phyloP scores from a whole-genome alignment of 73 alveolate species.

The Symbiodinium pilosum region DNA sequence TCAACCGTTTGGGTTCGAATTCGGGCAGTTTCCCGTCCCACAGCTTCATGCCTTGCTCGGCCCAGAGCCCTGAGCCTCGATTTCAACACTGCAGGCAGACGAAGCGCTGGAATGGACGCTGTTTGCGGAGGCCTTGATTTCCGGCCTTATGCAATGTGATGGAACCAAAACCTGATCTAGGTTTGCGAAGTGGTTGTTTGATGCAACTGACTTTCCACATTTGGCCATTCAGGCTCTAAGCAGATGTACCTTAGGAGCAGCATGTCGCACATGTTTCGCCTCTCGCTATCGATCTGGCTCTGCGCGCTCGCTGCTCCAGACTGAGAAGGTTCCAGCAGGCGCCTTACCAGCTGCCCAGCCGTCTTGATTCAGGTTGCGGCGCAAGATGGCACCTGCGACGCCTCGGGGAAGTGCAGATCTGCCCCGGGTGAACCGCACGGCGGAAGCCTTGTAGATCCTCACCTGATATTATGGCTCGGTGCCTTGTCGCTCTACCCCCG shows the following conservation, averaged over 20 bases:
- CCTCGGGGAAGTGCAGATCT: conserved; percentile 47
- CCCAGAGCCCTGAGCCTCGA: too few relatives aligned
- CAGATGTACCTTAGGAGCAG: background rate
- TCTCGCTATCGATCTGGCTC: background rate
- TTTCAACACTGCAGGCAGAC: conserved; percentile 61
- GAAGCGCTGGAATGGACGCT: conserved; percentile 66
- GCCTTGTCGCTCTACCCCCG: too few relatives aligned
- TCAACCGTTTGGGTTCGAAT: too few relatives aligned
- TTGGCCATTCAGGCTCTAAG: too few relatives aligned
- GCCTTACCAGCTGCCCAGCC: too few relatives aligned
- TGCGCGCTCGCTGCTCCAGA: background rate
- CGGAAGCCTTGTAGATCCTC: conserved; percentile 21
- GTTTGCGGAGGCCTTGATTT: conserved; percentile 84
- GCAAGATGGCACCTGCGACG: conserved; percentile 72
- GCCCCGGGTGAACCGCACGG: conserved; percentile 87
- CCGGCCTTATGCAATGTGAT: too few relatives aligned
- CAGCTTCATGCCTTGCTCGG: too few relatives aligned
- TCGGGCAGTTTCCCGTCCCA: too few relatives aligned
- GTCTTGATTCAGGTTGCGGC: background rate
- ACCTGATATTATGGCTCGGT: background rate
- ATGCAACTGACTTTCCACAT: too few relatives aligned
- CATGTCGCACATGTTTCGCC: background rate
- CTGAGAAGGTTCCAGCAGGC: background rate
- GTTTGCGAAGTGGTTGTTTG: too few relatives aligned
- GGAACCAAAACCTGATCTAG: too few relatives aligned